phyloP scores from a whole-genome alignment of 768 basidiomycete genomes.

The Tylopilus vinaceipallidus region DNA sequence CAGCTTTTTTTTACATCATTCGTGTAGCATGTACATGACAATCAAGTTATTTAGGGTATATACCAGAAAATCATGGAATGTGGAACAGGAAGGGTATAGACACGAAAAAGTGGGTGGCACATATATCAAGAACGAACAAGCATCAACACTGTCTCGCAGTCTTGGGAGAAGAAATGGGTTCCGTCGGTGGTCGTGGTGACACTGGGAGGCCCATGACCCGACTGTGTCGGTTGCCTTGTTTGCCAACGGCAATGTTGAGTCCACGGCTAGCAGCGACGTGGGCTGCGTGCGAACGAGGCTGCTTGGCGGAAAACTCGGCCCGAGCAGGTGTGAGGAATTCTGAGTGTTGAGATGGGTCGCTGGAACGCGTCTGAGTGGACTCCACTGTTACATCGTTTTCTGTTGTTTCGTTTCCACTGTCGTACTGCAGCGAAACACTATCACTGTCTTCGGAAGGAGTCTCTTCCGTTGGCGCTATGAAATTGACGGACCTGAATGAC shows the following conservation, averaged over 20 bases:
- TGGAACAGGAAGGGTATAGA: slow-evolving; percentile 28
- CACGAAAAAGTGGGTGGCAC: slow-evolving; percentile 14
- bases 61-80: slow-evolving; percentile 5
- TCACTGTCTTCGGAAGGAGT: slow-evolving; percentile 68
- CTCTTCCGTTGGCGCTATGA: slow-evolving; percentile 52
- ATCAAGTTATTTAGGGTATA: slow-evolving; percentile 22
- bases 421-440: slow-evolving; percentile 63
- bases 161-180: slow-evolving; percentile 11
- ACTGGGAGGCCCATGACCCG: slow-evolving; percentile 62
- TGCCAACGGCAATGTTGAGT: slow-evolving; percentile 60
- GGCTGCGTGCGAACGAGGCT: slow-evolving; percentile 51
- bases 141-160: slow-evolving; percentile 27
- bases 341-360: slow-evolving; percentile 31
- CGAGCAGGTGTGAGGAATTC: slow-evolving; percentile 19
- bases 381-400: slow-evolving; percentile 54
- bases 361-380: slow-evolving; percentile 41
- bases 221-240: slow-evolving; percentile 62
- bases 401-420: slow-evolving; percentile 72
- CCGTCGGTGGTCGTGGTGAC: slow-evolving; percentile 34
- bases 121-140: slow-evolving; percentile 7
- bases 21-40: too few relatives aligned
- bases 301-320: slow-evolving; percentile 29
- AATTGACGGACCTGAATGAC: slow-evolving; percentile 7
- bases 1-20: too few relatives aligned
- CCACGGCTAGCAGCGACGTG: slow-evolving; percentile 65